Evolutionary conservation across 345 rosid species (phyloP), one percentile per base, ranked within the genome.

Genomic region (Rhodomyrtus tomentosa): DNA sequence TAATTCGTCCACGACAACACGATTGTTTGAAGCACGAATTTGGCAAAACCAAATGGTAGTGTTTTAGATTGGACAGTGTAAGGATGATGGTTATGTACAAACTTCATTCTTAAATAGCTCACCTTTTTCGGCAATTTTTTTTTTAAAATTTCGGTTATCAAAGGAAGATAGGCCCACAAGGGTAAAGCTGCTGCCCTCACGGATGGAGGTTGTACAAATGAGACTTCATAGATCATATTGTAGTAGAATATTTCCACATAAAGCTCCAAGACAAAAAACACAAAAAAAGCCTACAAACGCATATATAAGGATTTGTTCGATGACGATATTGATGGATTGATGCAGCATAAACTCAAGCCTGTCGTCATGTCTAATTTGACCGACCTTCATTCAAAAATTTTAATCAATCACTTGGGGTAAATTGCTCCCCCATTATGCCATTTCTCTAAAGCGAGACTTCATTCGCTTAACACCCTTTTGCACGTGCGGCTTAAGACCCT

Each of bases 291-390:
- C 38, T 13, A 27, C 10, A 55, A 55, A n/a, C 14, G 18, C 50
- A 48, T 50, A 10, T 55, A 0, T 13, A 55, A 55, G 14, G 29
- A 25, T 29, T 4, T 14, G 14, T 59, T 27, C 10, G 10, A 27
- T 59, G 32, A 13, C 0, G 55, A 52, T 20, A 20, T 52, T 52
- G 22, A 18, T 20, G 55, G 55, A 24, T 20, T 10, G 24, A 32
- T 9, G 0, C 0, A 20, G 40, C 10, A 18, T 24, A 32, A 68
- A 36, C 20, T 4, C 4, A 2, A 18, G 6, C 12, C 3, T 1
- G 0, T 36, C 2, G 18, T 11, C 1, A 68, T 18, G 36, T 68
- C 12, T 0, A 21, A 8, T 32, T 36, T 40, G 4, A 36, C 12
- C 12, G 0, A 10, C 2, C 3, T 68, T 68, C 1, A 1, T 24